Percentiles rank a stretch among this genome's conserved stretches.
Conservation (phyloP, 1,284 basidiomycete species). For the Afroboletus lepidellus region DNA sequence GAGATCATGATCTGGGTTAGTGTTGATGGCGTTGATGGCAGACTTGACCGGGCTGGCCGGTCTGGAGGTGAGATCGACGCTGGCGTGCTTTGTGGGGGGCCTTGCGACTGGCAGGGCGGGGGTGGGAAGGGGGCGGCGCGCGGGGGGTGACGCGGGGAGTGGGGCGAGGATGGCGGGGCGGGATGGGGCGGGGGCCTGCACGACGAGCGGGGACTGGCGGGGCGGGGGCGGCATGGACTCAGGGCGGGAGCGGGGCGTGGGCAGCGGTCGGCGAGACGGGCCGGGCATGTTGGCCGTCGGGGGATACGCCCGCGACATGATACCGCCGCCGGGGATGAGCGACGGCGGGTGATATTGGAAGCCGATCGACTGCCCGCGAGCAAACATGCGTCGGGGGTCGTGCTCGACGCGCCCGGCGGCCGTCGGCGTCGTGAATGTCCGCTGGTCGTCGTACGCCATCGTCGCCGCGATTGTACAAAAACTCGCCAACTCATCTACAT, state of each 20-base stretch:
- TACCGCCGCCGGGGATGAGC: background rate
- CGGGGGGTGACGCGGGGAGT: constrained; percentile 19
- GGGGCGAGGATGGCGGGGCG: constrained; percentile 29
- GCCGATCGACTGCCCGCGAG: constrained; percentile 15
- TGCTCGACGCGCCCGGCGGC: constrained; percentile 8
- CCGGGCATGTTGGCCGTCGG: constrained; percentile 16
- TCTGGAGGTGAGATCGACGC: constrained; percentile 24
- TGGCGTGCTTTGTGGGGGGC: constrained; percentile 20
- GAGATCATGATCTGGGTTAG: constrained; percentile 21
- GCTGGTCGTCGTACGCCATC: constrained; percentile 28
- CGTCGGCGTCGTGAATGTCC: constrained; percentile 6
- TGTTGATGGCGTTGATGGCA: constrained; percentile 3
- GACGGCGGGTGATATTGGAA: constrained; percentile 21
- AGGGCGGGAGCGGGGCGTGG: constrained; percentile 31
- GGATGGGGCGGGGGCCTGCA: constrained; percentile 34
- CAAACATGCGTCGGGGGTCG: constrained; percentile 10
- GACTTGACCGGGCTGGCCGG: constrained; percentile 24
- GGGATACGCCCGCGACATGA: constrained; percentile 3
- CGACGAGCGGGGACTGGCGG: constrained; percentile 25
- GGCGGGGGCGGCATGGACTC: constrained; percentile 30
- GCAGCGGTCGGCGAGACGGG: constrained; percentile 29
- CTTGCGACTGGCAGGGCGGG: constrained; percentile 12
- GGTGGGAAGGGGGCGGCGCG: constrained; percentile 29
- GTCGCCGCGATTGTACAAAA: constrained; percentile 11
- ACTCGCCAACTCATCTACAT: background rate